Conservation (phyloP, 2,329 filamentous ascomycete species). For the Nigrospora osmanthi region DNA sequence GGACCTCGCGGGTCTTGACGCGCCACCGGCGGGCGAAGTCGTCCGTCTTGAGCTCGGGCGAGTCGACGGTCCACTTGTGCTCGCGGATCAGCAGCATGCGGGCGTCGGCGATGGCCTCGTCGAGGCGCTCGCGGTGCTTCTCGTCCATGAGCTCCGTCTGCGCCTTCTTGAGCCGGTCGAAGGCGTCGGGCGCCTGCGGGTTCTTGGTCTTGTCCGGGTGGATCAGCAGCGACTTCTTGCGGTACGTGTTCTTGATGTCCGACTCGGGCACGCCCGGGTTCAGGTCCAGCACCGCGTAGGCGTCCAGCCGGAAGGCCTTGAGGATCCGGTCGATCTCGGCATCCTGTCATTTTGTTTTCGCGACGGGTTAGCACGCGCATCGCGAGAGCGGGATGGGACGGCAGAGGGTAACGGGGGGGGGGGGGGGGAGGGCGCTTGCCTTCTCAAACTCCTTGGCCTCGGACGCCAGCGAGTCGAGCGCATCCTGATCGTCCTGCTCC, state of each 20-base stretch:
- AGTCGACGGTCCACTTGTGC: constrained; percentile 86
- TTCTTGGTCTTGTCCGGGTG: constrained; percentile 98
- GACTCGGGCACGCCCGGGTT: constrained; percentile 92
- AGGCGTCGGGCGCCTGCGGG: constrained; percentile 83
- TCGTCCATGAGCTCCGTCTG: constrained; percentile 89
- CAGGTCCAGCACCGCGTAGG: constrained; percentile 89
- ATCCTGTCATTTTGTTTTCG: constrained; percentile 72
- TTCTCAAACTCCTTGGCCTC: constrained; percentile 91
- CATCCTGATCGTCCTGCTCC: constrained; percentile 55
- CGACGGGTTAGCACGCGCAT: constrained; percentile 1
- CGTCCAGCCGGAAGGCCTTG: constrained; percentile 72
- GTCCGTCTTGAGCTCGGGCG: constrained; percentile 74
- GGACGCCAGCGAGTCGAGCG: constrained; percentile 71
- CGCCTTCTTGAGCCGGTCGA: constrained; percentile 93
- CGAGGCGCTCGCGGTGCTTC: constrained; percentile 77
- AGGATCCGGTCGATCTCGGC: constrained; percentile 92
- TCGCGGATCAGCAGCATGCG: constrained; percentile 92
- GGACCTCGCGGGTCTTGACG: constrained; percentile 79
- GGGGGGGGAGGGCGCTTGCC: constrained; percentile 37
- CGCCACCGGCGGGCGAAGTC: constrained; percentile 82
- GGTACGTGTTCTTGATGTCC: constrained; percentile 91
- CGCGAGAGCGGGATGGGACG: neutral
- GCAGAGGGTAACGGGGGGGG: no score
- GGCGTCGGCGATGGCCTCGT: constrained; percentile 93
- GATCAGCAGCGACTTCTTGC: constrained; percentile 97